Evolutionary conservation across 139 green algal species (phyloP).

Genomic region (Closterium sp.): DNA sequence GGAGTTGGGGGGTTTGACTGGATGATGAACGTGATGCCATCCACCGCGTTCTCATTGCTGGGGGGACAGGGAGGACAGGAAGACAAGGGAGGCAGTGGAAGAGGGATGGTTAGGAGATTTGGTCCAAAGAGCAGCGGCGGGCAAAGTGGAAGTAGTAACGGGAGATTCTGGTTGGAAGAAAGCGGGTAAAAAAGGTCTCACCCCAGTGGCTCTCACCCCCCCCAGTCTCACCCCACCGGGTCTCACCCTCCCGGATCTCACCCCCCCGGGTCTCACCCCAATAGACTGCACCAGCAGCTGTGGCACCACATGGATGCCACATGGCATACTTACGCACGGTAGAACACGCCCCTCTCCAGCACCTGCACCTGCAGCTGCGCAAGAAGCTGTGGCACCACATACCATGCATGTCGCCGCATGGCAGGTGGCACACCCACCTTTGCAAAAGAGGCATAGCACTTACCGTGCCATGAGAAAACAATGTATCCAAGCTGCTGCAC

Average conservation of each 20-base stretch:
- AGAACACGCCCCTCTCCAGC: slow-evolving; percentile 76
- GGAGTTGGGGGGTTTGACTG: slow-evolving; percentile 29
- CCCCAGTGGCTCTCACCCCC: slow-evolving; percentile 72
- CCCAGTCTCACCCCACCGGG: too few species aligned
- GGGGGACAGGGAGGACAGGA: background rate
- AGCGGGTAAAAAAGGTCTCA: slow-evolving; percentile 80
- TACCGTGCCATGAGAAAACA: slow-evolving; percentile 46
- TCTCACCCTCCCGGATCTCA: too few species aligned
- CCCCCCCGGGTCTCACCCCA: too few species aligned
- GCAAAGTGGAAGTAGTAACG: too few species aligned
- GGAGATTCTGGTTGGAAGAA: too few species aligned
- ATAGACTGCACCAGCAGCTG: too few species aligned
- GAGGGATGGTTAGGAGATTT: background rate
- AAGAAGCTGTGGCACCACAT: slow-evolving; percentile 55
- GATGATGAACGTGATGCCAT: slow-evolving; percentile 33
- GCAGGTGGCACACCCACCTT: slow-evolving; percentile 41
- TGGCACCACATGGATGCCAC: slow-evolving; percentile 48
- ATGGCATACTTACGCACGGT: slow-evolving; percentile 68
- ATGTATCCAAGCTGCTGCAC: slow-evolving; percentile 79
- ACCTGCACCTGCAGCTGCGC: slow-evolving; percentile 74
- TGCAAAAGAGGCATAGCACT: background rate
- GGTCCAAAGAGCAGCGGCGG: too few species aligned
- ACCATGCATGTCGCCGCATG: background rate
- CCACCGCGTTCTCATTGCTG: slow-evolving; percentile 29
- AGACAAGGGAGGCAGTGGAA: background rate